Percentiles rank a stretch among this genome's conserved stretches.
phyloP scores from a whole-genome alignment of 2,329 filamentous ascomycete species.

The Xylaria hypoxylon region DNA sequence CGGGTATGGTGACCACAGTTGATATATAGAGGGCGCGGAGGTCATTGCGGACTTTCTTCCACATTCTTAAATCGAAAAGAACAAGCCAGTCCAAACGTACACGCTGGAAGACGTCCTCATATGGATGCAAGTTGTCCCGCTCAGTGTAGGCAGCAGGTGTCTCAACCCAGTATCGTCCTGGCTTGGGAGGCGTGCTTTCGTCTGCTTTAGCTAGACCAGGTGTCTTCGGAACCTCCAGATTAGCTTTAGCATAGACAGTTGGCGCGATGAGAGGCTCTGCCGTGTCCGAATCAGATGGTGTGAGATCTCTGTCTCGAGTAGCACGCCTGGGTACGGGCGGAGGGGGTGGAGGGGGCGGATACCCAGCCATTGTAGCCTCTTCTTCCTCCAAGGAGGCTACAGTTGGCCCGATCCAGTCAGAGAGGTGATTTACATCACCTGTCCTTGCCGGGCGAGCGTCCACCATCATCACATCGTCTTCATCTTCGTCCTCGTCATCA shows the following conservation, averaged over 20 bases:
- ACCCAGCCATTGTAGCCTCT: constrained; percentile 82
- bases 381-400: constrained; percentile 79
- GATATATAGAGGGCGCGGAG: constrained; percentile 94
- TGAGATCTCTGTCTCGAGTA: constrained; percentile 69
- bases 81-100: constrained; percentile 95
- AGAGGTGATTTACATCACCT: constrained; percentile 57
- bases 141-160: constrained; percentile 77
- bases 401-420: constrained; percentile 61
- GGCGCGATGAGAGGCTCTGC: constrained; percentile 74
- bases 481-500: constrained; percentile 66
- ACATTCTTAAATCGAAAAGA: constrained; percentile 92
- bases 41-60: constrained; percentile 94
- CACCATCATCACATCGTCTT: constrained; percentile 70
- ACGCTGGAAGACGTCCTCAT: constrained; percentile 89
- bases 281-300: constrained; percentile 79
- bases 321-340: constrained; percentile 65
- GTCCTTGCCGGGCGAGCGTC: constrained; percentile 61
- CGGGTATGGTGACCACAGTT: constrained; percentile 92
- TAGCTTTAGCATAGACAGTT: constrained; percentile 71
- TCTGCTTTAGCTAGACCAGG: constrained; percentile 64
- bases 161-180: constrained; percentile 87
- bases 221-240: constrained; percentile 83
- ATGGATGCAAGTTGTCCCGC: constrained; percentile 71
- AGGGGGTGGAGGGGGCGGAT: constrained; percentile 74
- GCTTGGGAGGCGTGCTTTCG: constrained; percentile 66